A percentile compares a stretch with the other conserved stretches of the same genome.
These are phyloP conservation scores for Hericium alpestre DNA, from an alignment of 768 basidiomycete species.

Conservation along the genomic window DNA sequence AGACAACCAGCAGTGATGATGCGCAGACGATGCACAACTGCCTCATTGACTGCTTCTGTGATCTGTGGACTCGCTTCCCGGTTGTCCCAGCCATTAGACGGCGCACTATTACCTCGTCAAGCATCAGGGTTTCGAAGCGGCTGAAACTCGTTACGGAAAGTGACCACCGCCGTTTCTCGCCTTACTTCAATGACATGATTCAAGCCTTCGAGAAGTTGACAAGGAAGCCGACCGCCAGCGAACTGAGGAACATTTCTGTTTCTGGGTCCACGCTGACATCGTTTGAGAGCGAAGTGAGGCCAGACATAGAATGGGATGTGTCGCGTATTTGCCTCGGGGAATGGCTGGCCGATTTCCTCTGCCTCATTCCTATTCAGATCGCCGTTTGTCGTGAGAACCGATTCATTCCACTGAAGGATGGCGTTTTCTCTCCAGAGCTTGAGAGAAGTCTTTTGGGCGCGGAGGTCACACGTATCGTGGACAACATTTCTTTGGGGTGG, in stretches of 20 bases:
- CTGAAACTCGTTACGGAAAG: conserved; percentile 36
- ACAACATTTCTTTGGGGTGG: conserved; percentile 50
- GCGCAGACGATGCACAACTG: conserved; percentile 32
- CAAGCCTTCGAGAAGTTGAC: conserved; percentile 36
- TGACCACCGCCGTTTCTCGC: conserved; percentile 23
- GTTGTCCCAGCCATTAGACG: conserved; percentile 42
- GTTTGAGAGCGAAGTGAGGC: neutral
- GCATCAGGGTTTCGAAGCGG: conserved; percentile 21
- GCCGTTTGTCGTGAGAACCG: conserved; percentile 50
- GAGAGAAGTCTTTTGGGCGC: conserved; percentile 49
- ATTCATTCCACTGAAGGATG: conserved; percentile 52
- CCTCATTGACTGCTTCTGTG: conserved; percentile 42
- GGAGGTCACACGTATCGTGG: conserved; percentile 45
- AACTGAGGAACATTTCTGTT: conserved; percentile 25
- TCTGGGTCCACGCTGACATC: too few species aligned
- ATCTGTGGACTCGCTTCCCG: conserved; percentile 53
- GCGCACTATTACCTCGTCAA: conserved; percentile 28
- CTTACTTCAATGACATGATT: conserved; percentile 39
- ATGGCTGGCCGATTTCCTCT: conserved; percentile 52
- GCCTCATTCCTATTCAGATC: conserved; percentile 55
- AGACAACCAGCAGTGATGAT: conserved; percentile 10
- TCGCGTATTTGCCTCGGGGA: conserved; percentile 41
- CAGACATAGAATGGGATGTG: conserved; percentile 10
- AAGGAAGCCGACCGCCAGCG: conserved; percentile 40
- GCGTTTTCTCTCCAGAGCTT: conserved; percentile 36